phyloP scores from a whole-genome alignment of 2,329 filamentous ascomycete genomes.

The Aspergillus alliaceus region DNA sequence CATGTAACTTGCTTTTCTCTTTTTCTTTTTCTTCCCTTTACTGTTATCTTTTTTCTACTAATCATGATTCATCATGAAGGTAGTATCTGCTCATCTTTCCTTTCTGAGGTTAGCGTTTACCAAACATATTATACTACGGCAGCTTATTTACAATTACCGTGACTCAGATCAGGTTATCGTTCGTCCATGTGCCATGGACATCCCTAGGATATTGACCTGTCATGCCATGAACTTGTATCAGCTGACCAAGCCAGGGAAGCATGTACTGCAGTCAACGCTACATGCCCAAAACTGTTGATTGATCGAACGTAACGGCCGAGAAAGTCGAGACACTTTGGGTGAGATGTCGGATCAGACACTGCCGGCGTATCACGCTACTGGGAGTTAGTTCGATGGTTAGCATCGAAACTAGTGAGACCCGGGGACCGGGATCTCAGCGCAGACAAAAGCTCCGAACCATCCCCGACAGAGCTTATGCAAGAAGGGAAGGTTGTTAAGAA shows the following conservation, averaged over 20 bases:
- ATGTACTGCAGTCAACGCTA: neutral
- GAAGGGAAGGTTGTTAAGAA: neutral
- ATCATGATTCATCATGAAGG: neutral
- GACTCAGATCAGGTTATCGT: neutral
- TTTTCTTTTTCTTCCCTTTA: no score
- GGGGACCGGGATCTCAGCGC: neutral
- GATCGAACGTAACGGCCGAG: no score
- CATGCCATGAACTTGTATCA: neutral
- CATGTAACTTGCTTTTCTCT: no score
- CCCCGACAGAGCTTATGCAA: neutral
- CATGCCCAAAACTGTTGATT: no score
- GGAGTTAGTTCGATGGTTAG: no score
- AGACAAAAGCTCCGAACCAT: neutral
- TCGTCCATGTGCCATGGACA: neutral
- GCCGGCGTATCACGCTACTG: neutral
- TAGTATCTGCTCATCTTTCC: neutral
- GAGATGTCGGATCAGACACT: neutral
- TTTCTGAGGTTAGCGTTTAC: neutral
- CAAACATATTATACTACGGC: no score
- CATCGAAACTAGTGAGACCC: neutral
- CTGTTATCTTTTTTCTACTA: no score
- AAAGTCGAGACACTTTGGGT: neutral
- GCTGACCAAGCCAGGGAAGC: neutral
- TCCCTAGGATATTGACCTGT: neutral
- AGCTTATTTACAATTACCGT: neutral